Conservation (phyloP, 116 monocot species). For the Dioscorea cayenensis region DNA sequence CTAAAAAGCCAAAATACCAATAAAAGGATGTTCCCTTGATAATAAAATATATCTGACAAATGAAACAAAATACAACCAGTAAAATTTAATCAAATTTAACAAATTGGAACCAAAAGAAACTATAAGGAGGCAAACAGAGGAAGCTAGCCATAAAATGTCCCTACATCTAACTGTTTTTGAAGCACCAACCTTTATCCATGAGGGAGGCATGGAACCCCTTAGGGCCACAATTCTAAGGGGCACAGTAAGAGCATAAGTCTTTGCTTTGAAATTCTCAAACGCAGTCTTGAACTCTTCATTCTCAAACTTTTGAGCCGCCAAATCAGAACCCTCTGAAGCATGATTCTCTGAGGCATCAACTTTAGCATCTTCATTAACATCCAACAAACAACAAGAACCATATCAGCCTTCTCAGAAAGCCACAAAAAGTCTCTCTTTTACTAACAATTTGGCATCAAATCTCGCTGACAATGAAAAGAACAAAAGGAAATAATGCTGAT, state of each 20-base stretch:
- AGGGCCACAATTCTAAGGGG: conserved; percentile 79
- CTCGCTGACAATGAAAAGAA: neutral
- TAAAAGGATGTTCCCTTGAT: too few species aligned
- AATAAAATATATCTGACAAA: too few species aligned
- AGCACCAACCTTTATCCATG: conserved; percentile 73
- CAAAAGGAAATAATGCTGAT: neutral
- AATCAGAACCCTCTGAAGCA: conserved; percentile 11
- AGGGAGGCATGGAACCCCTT: conserved; percentile 70
- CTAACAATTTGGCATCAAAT: neutral
- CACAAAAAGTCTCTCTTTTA: neutral
- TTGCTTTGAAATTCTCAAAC: conserved; percentile 76
- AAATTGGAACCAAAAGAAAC: neutral
- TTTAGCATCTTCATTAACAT: neutral
- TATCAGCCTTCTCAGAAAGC: neutral
- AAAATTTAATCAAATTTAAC: neutral
- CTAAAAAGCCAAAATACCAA: too few species aligned
- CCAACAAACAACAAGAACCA: neutral
- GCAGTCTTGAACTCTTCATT: conserved; percentile 52
- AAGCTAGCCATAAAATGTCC: neutral
- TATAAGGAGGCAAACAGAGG: neutral
- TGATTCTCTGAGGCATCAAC: neutral
- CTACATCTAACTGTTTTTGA: neutral
- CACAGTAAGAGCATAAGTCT: conserved; percentile 75
- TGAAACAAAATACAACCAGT: too few species aligned
- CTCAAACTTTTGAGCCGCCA: conserved; percentile 10